Evolutionary conservation across 306 rosid species (phyloP).

Genomic region (Sicyos edulis): DNA sequence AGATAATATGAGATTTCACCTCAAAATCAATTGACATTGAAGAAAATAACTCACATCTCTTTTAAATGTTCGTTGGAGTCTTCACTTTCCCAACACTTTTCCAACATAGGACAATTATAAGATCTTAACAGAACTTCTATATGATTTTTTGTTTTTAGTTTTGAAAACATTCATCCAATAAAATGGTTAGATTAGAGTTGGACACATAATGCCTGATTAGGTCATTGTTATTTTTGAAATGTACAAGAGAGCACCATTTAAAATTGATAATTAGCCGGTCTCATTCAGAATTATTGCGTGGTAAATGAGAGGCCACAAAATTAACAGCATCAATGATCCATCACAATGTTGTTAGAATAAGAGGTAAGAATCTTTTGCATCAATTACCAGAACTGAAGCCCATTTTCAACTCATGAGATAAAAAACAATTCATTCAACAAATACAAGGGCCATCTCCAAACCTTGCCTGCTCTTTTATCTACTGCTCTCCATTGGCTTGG

Average conservation of each 20-base stretch:
- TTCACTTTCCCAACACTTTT: too few relatives aligned
- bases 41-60: too few relatives aligned
- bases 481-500: conserved; percentile 43
- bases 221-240: not conserved
- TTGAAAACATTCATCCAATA: too few relatives aligned
- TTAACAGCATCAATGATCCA: not conserved
- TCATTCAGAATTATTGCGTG: not conserved
- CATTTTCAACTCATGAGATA: conserved; percentile 7
- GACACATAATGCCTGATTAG: not conserved
- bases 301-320: conserved; percentile 8
- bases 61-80: too few relatives aligned
- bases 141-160: too few relatives aligned
- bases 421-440: not conserved
- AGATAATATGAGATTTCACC: too few relatives aligned
- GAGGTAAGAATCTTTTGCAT: not conserved
- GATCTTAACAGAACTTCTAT: too few relatives aligned
- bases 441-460: conserved; percentile 1
- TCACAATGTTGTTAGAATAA: conserved; percentile 7
- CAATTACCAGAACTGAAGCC: conserved; percentile 7
- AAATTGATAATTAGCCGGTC: conserved; percentile 2
- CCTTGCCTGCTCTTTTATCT: conserved; percentile 25
- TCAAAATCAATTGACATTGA: too few relatives aligned
- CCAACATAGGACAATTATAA: too few relatives aligned
- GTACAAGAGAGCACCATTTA: not conserved
- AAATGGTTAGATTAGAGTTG: too few relatives aligned